These are phyloP conservation scores for Dianthus caryophyllus DNA, from an alignment of 148 eudicot species.

Conservation along the genomic window DNA sequence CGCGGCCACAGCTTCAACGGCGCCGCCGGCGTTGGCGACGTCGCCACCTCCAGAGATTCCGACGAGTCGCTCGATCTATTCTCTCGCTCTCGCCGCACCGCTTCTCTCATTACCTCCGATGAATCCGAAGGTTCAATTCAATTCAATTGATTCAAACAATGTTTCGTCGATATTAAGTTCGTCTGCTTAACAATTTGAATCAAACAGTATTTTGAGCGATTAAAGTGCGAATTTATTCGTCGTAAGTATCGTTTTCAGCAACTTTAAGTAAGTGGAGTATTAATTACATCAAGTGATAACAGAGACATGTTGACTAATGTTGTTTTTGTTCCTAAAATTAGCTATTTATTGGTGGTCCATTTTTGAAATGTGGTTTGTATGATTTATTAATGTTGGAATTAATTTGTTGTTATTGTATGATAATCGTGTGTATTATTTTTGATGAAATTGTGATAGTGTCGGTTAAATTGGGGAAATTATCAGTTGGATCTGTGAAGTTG, in stretches of 20 bases:
- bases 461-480: slow-evolving; percentile 73
- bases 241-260: neutral
- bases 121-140: slow-evolving; percentile 51
- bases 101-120: slow-evolving; percentile 39
- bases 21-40: neutral
- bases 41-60: slow-evolving; percentile 9
- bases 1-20: slow-evolving; percentile 24
- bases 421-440: neutral
- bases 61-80: slow-evolving; percentile 53
- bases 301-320: slow-evolving; percentile 8
- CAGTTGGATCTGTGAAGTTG: slow-evolving; percentile 69
- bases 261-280: neutral
- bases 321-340: neutral
- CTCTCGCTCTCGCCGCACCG: slow-evolving; percentile 46
- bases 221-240: slow-evolving; percentile 1
- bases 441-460: slow-evolving; percentile 31
- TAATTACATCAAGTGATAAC: slow-evolving; percentile 5
- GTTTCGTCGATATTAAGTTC: neutral
- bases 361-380: neutral
- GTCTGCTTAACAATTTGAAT: neutral
- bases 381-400: neutral
- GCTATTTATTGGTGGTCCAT: neutral
- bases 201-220: neutral
- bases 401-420: neutral
- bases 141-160: too few relatives aligned